Evolutionary conservation across 495 filamentous ascomycete species (phyloP), one percentile per base, ranked within the genome.

Genomic region (Xylaria sp.): DNA sequence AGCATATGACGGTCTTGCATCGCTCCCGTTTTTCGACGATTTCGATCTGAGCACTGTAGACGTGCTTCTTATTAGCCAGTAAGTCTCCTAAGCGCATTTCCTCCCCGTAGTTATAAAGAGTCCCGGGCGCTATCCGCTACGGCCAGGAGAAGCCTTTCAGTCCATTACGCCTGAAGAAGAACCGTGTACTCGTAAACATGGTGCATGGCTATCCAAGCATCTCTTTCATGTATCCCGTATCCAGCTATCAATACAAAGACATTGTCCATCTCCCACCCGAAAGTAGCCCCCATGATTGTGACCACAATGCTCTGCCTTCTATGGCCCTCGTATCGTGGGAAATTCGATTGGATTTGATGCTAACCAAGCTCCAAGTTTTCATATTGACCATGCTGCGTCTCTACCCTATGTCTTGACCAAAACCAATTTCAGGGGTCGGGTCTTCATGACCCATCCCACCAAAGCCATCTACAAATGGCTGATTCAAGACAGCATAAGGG

Each of bases 391-490:
- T 83, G 97, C 96, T 5, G 95, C 95, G 26, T 96, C 95, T 21
- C 86, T 99, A 33, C 96, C 96, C 43, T 99, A 98, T 80, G 96
- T 99, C 68, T 88, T 99, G 78, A 91, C 95, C 70, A 98, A 99
- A 82, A 98, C 96, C 58, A 97, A 97, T 77, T 99, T 99, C 87
- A 91, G 92, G 72, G 96, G 96, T 66, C 90, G 95, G 35, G 94
- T 98, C 69, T 98, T 98, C 83, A 99, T 98, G 95, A 99, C 96
- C 33, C 96, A 98, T 83, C 93, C 96, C 6, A 99, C 96, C 31
- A 98, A 98, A 81, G 96, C 96, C 71, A 99, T 99, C 81, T 99
- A 99, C 87, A 98, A 98, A 85, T 98, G 95, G 94, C 87, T 99
- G 43, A 97, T 98, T 64, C 94, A 97, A 79, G 96, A 99, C 82